phyloP scores from a whole-genome alignment of 768 basidiomycete species.

The Mycena rosella region DNA sequence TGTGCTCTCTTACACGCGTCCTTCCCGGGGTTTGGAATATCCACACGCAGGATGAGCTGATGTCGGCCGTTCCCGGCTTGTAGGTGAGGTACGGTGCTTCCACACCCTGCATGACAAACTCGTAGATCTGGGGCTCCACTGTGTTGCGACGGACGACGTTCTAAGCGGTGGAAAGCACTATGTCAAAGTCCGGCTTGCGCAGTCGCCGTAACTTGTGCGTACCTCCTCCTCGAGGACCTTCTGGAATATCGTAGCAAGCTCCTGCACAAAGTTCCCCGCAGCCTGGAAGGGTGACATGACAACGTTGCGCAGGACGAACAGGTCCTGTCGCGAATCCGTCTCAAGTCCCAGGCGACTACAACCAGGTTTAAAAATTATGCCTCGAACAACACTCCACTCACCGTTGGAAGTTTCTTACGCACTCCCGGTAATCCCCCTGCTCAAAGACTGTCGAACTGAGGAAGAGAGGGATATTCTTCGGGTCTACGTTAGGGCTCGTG shows the following conservation, averaged over 20 bases:
- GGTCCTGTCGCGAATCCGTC: conserved; percentile 39
- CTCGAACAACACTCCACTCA: no score
- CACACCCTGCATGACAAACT: conserved; percentile 53
- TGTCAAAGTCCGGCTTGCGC: conserved; percentile 50
- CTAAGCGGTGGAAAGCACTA: conserved; percentile 22
- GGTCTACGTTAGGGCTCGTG: conserved; percentile 36
- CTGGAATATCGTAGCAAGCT: conserved; percentile 50
- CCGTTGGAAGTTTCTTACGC: no score
- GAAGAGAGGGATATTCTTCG: conserved; percentile 41
- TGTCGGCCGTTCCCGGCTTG: conserved; percentile 50
- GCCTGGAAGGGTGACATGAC: conserved; percentile 58
- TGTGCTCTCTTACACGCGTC: no score
- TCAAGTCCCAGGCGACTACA: conserved; percentile 51
- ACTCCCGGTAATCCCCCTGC: no score
- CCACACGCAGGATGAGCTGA: conserved; percentile 53
- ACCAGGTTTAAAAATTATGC: conserved; percentile 43
- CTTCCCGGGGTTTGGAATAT: conserved; percentile 33
- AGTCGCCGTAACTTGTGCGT: conserved; percentile 29
- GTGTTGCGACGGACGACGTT: conserved; percentile 41
- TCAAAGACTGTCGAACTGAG: conserved; percentile 25
- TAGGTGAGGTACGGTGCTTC: conserved; percentile 50
- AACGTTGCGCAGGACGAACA: conserved; percentile 53
- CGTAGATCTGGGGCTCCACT: conserved; percentile 44
- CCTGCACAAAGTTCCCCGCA: conserved; percentile 42
- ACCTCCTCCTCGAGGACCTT: neutral